Conservation (phyloP, 306 rosid genomes). For the Cercis canadensis region DNA sequence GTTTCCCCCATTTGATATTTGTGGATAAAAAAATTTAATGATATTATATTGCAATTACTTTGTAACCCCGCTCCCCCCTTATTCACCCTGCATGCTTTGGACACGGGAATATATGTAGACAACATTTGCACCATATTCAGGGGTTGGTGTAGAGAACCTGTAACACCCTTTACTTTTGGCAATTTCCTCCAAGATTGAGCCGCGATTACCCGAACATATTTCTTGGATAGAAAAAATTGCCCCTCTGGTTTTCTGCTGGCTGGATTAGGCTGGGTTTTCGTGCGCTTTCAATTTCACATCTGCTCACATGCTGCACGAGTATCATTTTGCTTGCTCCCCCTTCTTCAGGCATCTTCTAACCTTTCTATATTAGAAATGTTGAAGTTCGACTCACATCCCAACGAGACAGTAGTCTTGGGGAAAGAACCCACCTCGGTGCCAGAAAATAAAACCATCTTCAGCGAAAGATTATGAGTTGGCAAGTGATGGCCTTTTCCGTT, state of each 20-base stretch:
- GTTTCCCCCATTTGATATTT: neutral
- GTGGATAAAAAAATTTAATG: neutral
- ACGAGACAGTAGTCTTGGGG: too few species aligned
- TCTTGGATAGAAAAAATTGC: neutral
- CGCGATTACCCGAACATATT: too few species aligned
- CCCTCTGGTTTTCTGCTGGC: too few species aligned
- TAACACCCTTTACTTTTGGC: neutral
- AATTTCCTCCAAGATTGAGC: neutral
- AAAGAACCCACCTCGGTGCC: too few species aligned
- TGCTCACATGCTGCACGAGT: neutral
- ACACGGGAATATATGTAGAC: neutral
- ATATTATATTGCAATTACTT: slow-evolving; percentile 16
- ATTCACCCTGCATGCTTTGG: neutral
- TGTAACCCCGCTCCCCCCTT: neutral
- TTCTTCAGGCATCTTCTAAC: too few species aligned
- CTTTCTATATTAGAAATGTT: too few species aligned
- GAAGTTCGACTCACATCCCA: too few species aligned
- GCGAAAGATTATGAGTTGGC: neutral
- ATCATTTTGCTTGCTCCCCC: too few species aligned
- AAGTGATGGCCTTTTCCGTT: neutral
- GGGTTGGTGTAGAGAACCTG: neutral
- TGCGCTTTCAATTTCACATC: neutral
- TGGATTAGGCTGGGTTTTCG: neutral
- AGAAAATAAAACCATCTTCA: too few species aligned
- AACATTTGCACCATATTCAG: neutral